These are phyloP conservation scores for Musa beccarii DNA, from an alignment of 176 grass and related monocot species.

Conservation along the genomic window DNA sequence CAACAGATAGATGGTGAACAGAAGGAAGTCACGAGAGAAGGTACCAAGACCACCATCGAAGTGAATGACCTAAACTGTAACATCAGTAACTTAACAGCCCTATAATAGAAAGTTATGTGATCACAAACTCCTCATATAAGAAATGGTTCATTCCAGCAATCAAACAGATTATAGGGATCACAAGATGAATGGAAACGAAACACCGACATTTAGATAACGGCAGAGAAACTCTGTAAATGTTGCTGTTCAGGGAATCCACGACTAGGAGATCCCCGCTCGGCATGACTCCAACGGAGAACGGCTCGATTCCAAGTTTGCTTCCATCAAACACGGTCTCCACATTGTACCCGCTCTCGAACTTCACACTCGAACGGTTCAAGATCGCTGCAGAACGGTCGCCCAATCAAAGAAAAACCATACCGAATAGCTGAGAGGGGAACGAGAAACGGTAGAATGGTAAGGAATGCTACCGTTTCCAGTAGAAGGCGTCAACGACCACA, in stretches of 20 bases:
- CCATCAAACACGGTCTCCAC: conserved; percentile 14
- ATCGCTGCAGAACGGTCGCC: background rate
- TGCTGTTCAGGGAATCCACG: conserved; percentile 10
- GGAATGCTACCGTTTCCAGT: background rate
- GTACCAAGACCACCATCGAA: too few species aligned
- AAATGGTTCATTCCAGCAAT: background rate
- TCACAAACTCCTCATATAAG: background rate
- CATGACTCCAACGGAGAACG: conserved; percentile 1
- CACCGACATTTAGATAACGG: conserved; percentile 9
- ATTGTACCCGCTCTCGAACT: conserved; percentile 12
- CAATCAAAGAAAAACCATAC: background rate
- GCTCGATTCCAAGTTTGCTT: conserved; percentile 6
- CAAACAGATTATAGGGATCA: background rate
- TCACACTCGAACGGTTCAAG: background rate
- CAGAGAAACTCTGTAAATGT: conserved; percentile 7
- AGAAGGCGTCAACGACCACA: conserved; percentile 2
- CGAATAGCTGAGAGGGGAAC: background rate
- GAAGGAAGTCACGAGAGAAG: background rate
- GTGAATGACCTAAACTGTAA: background rate
- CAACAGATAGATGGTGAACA: background rate
- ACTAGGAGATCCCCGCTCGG: conserved; percentile 10
- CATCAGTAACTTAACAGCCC: background rate
- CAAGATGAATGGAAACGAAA: background rate
- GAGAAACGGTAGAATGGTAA: background rate
- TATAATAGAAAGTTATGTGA: background rate